Evolutionary conservation across 148 eudicot genomes (phyloP).

Genomic region (Vaccinium corymbosum): DNA sequence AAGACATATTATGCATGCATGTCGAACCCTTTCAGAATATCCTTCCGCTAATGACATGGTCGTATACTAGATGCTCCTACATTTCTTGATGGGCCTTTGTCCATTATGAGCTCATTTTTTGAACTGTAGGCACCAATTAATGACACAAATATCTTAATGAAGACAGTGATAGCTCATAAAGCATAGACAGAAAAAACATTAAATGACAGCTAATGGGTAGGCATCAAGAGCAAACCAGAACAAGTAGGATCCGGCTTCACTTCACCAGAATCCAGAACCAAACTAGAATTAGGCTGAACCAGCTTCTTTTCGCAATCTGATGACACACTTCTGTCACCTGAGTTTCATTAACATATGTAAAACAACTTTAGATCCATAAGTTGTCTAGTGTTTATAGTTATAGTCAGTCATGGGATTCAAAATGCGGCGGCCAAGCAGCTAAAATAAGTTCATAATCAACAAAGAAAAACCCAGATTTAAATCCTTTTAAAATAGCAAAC

Average conservation of each 20-base stretch:
- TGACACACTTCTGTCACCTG: slow-evolving; percentile 52
- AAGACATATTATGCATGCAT: background rate
- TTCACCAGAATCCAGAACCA: slow-evolving; percentile 15
- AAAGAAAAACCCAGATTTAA: background rate
- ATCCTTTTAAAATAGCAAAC: background rate
- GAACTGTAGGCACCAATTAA: background rate
- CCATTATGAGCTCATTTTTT: background rate
- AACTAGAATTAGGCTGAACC: slow-evolving; percentile 14
- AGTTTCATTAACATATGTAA: slow-evolving; percentile 10
- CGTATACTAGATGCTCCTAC: background rate
- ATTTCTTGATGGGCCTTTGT: background rate
- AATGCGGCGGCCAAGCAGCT: background rate
- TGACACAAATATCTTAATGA: background rate
- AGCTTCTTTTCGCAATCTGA: slow-evolving; percentile 34
- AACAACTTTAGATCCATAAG: background rate
- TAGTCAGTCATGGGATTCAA: background rate
- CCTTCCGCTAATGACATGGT: slow-evolving; percentile 1
- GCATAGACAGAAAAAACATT: background rate
- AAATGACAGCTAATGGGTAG: background rate
- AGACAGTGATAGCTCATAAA: slow-evolving; percentile 3
- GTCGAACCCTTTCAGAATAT: background rate
- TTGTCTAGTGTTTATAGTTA: background rate
- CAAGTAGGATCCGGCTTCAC: slow-evolving; percentile 20
- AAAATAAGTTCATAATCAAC: background rate
- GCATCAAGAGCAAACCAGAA: slow-evolving; percentile 38